These are phyloP conservation scores for Vitis hybrid DNA, from an alignment of 177 flowering plant species.

Conservation along the genomic window DNA sequence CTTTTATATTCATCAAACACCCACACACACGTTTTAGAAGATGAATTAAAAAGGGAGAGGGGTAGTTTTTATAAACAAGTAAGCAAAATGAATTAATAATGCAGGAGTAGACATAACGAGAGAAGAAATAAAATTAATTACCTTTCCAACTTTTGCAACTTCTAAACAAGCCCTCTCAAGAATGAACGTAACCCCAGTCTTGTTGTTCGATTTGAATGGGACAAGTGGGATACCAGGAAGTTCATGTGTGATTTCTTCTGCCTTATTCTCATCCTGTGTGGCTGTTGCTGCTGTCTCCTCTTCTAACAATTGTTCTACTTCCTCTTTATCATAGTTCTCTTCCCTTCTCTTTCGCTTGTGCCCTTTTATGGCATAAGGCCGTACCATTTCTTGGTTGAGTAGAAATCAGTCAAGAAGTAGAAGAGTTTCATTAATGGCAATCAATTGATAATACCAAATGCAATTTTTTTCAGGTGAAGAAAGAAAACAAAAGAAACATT, in stretches of 20 bases:
- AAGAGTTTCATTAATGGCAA: not conserved
- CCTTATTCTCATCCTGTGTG: conserved; percentile 8
- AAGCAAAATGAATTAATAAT: too few relatives aligned
- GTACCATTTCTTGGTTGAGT: conserved; percentile 24
- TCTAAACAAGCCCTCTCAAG: conserved; percentile 87
- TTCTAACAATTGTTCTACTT: not conserved
- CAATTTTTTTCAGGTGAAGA: too few relatives aligned
- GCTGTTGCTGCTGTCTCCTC: not conserved
- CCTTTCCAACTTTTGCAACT: conserved; percentile 95
- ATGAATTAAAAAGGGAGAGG: not conserved
- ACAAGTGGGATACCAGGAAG: conserved; percentile 68
- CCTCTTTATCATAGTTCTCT: not conserved
- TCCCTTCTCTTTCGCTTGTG: conserved; percentile 33
- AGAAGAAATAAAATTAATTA: conserved; percentile 7
- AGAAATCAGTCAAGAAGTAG: not conserved
- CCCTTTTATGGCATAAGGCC: conserved; percentile 31
- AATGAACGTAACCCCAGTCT: conserved; percentile 61
- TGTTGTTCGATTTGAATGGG: conserved; percentile 32
- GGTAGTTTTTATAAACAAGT: too few relatives aligned
- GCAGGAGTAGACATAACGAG: not conserved
- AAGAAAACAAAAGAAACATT: too few relatives aligned
- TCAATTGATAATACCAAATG: too few relatives aligned
- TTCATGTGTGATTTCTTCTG: conserved; percentile 16
- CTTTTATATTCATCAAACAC: not conserved
- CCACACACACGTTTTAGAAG: not conserved